A percentile compares a stretch with the other conserved stretches of the same genome.
phyloP scores from a whole-genome alignment of 1,284 basidiomycete genomes.

The Trametes versicolor region DNA sequence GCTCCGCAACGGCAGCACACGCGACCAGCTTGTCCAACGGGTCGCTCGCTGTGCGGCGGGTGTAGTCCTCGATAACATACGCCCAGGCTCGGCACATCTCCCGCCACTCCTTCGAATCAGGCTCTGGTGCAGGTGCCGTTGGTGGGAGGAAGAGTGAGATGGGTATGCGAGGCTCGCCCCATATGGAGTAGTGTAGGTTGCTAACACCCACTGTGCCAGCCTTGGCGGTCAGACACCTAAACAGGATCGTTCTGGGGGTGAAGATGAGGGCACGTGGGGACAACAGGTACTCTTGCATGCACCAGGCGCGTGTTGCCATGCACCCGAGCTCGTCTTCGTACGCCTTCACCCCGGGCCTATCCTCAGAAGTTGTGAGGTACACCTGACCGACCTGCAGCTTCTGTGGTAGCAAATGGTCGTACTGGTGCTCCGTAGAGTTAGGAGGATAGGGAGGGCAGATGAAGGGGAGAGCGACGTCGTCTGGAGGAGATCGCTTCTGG shows the following conservation, averaged over 20 bases:
- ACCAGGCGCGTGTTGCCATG: slow-evolving; percentile 28
- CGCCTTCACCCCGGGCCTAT: too few species aligned
- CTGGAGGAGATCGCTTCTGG: not conserved
- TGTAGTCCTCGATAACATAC: slow-evolving; percentile 25
- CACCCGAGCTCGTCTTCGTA: not conserved
- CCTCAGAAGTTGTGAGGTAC: too few species aligned
- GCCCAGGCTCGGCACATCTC: slow-evolving; percentile 20
- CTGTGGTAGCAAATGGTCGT: not conserved
- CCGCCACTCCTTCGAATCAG: not conserved
- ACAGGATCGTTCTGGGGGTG: slow-evolving; percentile 26
- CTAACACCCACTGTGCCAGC: slow-evolving; percentile 16
- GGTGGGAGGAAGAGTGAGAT: slow-evolving; percentile 20
- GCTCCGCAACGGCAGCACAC: slow-evolving; percentile 26
- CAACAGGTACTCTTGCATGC: slow-evolving; percentile 27
- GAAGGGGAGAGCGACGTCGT: slow-evolving; percentile 4
- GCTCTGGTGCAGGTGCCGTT: not conserved
- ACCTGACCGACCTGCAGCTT: slow-evolving; percentile 10
- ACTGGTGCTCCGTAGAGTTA: not conserved
- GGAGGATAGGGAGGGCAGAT: not conserved
- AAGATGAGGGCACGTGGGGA: slow-evolving; percentile 27
- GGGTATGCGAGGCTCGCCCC: slow-evolving; percentile 9
- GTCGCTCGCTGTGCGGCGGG: slow-evolving; percentile 13
- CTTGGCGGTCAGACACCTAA: slow-evolving; percentile 24
- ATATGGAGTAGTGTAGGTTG: slow-evolving; percentile 6
- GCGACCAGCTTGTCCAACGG: slow-evolving; percentile 31